phyloP scores from a whole-genome alignment of 441 rosid species.

The Hura crepitans region DNA sequence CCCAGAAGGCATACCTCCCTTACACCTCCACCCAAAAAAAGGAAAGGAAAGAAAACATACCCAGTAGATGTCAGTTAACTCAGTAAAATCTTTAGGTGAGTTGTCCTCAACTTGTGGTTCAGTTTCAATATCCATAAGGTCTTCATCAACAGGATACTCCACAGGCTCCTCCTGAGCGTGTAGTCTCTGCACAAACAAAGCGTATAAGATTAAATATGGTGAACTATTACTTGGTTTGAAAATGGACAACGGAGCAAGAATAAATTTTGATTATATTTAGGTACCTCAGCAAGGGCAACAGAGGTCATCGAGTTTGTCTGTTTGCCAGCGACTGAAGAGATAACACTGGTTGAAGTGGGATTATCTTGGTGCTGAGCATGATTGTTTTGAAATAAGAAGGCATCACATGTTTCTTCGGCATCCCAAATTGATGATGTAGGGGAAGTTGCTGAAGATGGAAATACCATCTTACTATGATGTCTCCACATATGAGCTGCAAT shows the following conservation, averaged over 20 bases:
- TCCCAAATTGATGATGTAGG: slow-evolving; percentile 78
- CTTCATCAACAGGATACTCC: slow-evolving; percentile 37
- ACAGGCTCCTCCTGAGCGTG: slow-evolving; percentile 30
- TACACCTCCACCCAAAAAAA: too few species aligned
- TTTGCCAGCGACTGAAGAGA: slow-evolving; percentile 31
- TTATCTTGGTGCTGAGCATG: slow-evolving; percentile 31
- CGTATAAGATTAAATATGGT: slow-evolving; percentile 8
- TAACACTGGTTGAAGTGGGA: slow-evolving; percentile 29
- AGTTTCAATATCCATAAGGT: slow-evolving; percentile 42
- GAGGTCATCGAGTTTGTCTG: slow-evolving; percentile 30
- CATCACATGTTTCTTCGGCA: slow-evolving; percentile 97
- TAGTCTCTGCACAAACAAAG: slow-evolving; percentile 37
- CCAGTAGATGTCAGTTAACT: slow-evolving; percentile 81
- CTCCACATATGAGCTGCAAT: slow-evolving; percentile 87
- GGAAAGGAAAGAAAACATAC: slow-evolving; percentile 34
- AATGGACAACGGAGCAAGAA: slow-evolving; percentile 19
- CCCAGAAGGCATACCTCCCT: slow-evolving; percentile 2
- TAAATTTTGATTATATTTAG: slow-evolving; percentile 10
- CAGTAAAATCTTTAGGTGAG: slow-evolving; percentile 49
- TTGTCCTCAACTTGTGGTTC: slow-evolving; percentile 38
- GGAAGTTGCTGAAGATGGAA: slow-evolving; percentile 37
- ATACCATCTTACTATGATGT: slow-evolving; percentile 56
- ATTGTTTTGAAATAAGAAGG: slow-evolving; percentile 67
- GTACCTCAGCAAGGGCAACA: slow-evolving; percentile 44
- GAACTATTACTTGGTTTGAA: not conserved